A percentile compares a stretch with the other conserved stretches of the same genome.
Conservation (phyloP, 495 filamentous ascomycete species). For the Cairneyella variabilis region DNA sequence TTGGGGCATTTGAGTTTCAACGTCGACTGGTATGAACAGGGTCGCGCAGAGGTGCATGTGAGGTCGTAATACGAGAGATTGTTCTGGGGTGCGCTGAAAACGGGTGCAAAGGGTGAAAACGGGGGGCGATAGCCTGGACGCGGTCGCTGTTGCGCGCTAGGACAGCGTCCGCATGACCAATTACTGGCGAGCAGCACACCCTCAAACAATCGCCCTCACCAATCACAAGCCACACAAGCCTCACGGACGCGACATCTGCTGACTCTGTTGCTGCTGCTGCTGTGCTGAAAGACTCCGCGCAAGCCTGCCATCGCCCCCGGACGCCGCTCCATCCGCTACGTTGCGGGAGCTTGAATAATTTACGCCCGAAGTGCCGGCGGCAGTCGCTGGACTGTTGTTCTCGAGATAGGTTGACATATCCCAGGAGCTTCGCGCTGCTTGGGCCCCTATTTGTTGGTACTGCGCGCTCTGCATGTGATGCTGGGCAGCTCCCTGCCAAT, state of each 20-base stretch:
- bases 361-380: constrained; percentile 15
- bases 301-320: constrained; percentile 12
- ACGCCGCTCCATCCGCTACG: constrained; percentile 1
- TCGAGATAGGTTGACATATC: constrained; percentile 19
- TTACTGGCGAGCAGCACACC: constrained; percentile 16
- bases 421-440: constrained; percentile 16
- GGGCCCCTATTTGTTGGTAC: constrained; percentile 7
- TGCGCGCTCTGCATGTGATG: constrained; percentile 14
- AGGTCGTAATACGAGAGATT: too few relatives aligned
- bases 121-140: too few relatives aligned
- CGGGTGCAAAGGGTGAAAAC: too few relatives aligned
- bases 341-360: constrained; percentile 7
- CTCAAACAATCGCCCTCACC: constrained; percentile 8
- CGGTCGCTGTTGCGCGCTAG: not conserved
- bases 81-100: too few relatives aligned
- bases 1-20: too few relatives aligned
- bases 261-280: constrained; percentile 11
- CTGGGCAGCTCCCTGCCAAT: constrained; percentile 15
- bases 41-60: too few relatives aligned
- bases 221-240: constrained; percentile 8
- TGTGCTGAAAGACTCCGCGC: constrained; percentile 7
- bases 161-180: constrained; percentile 16
- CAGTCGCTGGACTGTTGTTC: constrained; percentile 11
- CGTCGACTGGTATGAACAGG: too few relatives aligned
- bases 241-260: constrained; percentile 22